Evolutionary conservation across 192 early-diverging fungal species (phyloP), one percentile per base, ranked within the genome.

Genomic region (Coemansia asiatica): DNA sequence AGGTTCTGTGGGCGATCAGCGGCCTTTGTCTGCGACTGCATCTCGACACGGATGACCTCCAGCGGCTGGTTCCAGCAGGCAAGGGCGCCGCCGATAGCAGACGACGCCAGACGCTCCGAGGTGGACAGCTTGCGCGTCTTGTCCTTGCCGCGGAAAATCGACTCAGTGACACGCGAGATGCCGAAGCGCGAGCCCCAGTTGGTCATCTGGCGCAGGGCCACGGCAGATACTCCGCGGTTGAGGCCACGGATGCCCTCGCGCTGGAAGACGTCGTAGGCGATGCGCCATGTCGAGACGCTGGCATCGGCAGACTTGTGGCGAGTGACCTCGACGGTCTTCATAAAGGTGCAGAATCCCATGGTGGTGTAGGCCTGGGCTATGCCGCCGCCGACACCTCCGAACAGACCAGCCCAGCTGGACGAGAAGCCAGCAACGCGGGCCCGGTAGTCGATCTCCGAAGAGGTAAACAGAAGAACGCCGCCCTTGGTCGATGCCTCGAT

Each of bases 291-390:
- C 10, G 94, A 95, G 49, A 85, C 66, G 8, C 82, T 61, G 25
- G 83, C 79, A n/a, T 76, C 85, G 18, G 84, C 85, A 36, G 85
- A 81, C 84, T 98, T 98, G 85, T 94, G 92, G 49, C 95, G 89
- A 7, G 97, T 98, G 31, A 98, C 95, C 68, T 98, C 97, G n/a
- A 92, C 92, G 3, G 96, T 97, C 85, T 95, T 94, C 96, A 98
- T 97, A 81, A 97, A 97, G 0, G 96, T 98, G 79, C 95, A 97
- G 83, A 97, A 97, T n/a, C 97, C 97, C 97, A 98, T 98, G 22
- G 97, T 98, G 48, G 95, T 90, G 84, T 97, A 98, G 0, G 95
- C 94, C 85, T 96, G 95, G 19, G 92, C 90, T 31, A 96, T 82
- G 68, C 97, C 97, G 61, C 95, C 97, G 56, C 85, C 93, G 87